These are phyloP conservation scores for Venturia carpophila DNA, from an alignment of 2,329 filamentous ascomycete genomes.

Conservation along the genomic window DNA sequence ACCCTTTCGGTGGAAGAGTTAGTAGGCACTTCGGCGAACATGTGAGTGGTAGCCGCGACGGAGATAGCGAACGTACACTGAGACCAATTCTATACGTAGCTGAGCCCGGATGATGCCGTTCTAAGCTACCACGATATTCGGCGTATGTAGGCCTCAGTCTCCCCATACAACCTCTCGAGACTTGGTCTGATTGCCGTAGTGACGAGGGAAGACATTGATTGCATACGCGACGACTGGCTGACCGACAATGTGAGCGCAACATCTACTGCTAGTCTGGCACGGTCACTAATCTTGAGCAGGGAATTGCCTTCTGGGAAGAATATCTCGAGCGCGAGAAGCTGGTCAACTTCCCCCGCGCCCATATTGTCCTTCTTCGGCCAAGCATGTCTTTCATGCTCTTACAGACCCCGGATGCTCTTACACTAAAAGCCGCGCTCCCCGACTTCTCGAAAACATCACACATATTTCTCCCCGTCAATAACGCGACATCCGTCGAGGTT, in stretches of 20 bases:
- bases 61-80: constrained; percentile 17
- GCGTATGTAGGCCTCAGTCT: constrained; percentile 41
- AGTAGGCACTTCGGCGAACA: constrained; percentile 45
- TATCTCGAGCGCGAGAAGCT: constrained; percentile 88
- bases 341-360: constrained; percentile 66
- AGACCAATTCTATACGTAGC: constrained; percentile 28
- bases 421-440: constrained; percentile 62
- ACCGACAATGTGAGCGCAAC: constrained; percentile 97
- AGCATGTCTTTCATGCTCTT: constrained; percentile 90
- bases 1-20: constrained; percentile 47
- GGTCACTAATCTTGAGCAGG: constrained; percentile 18
- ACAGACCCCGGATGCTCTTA: constrained; percentile 54
- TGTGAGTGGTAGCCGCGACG: constrained; percentile 29
- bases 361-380: constrained; percentile 84
- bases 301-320: constrained; percentile 32
- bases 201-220: constrained; percentile 80
- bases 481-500: constrained; percentile 64
- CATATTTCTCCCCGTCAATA: constrained; percentile 93
- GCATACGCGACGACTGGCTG: constrained; percentile 86
- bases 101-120: constrained; percentile 59
- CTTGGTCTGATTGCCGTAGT: constrained; percentile 44
- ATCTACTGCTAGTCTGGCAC: constrained; percentile 63
- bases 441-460: constrained; percentile 76
- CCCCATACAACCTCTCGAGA: neutral
- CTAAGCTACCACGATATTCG: constrained; percentile 61